phyloP scores from a whole-genome alignment of 768 basidiomycete species.

The Boletus speciosus region DNA sequence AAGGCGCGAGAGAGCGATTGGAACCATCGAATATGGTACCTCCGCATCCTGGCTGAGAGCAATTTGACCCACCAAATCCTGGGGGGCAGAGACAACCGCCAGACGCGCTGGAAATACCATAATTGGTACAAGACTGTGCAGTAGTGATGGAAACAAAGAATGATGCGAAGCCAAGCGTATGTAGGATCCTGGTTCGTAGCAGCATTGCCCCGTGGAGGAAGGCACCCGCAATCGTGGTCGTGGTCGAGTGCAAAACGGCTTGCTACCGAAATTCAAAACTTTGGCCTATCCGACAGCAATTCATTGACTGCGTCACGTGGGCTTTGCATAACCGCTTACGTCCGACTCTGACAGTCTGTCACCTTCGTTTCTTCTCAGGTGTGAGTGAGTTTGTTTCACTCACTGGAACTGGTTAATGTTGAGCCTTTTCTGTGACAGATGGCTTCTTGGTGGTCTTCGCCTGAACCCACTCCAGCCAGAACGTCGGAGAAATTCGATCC shows the following conservation, averaged over 20 bases:
- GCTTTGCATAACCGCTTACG: too few relatives aligned
- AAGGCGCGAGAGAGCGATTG: conserved; percentile 47
- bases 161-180: conserved; percentile 7
- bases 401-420: background rate
- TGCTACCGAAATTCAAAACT: background rate
- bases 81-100: conserved; percentile 67
- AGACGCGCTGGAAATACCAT: conserved; percentile 20
- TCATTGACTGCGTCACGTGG: too few relatives aligned
- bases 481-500: conserved; percentile 56
- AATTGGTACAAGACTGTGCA: conserved; percentile 29
- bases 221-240: background rate
- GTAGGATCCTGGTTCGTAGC: background rate
- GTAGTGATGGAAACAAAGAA: conserved; percentile 10
- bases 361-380: conserved; percentile 30
- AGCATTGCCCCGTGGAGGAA: conserved; percentile 7
- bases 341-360: too few relatives aligned
- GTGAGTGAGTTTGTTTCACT: conserved; percentile 21
- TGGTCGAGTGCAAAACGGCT: background rate
- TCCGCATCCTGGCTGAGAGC: conserved; percentile 70
- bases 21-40: conserved; percentile 78
- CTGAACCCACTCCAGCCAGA: conserved; percentile 24
- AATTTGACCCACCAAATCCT: conserved; percentile 74
- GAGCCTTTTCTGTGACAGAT: conserved; percentile 33
- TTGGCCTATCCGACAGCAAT: too few relatives aligned
- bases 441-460: conserved; percentile 54